Base-by-base conservation (phyloP, 139 green algal genomes). In the Edaphochlamys debaryana region DNA sequence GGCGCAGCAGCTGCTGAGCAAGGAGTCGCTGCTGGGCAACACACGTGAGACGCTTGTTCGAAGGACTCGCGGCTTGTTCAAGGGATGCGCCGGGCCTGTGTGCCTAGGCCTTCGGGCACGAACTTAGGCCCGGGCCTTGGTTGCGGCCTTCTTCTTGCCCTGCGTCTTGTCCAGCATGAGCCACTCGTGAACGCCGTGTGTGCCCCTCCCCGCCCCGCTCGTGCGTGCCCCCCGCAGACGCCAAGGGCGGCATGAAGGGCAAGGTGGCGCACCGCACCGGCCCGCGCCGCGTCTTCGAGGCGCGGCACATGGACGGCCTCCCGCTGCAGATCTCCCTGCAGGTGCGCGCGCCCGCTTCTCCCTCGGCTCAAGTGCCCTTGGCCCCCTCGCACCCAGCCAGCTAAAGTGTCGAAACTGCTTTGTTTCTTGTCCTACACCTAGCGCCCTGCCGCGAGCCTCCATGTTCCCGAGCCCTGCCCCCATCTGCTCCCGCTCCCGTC, bases 201-300 rank as follows among this genome's bases (percentile, higher is more conserved):
- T n/a, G n/a, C n/a, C n/a, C n/a, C n/a, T n/a, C n/a, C n/a, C n/a
- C n/a, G n/a, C n/a, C n/a, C n/a, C n/a, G n/a, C n/a, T n/a, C n/a
- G n/a, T n/a, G n/a, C n/a, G n/a, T n/a, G n/a, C n/a, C n/a, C 36
- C 6, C 34, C 11, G 76, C 50, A 73, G 68, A 85, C 19, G 52
- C 63, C 79, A 87, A 90, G 86, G 76, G 81, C 54, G 76, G 75
- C 13, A 50, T 90, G 27, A 90, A 90, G 75, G 67, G 66, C 23
- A 76, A 68, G 37, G 36, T 38, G 11, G 67, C 66, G 3, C 76
- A 78, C 67, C 85, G 82, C 69, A 87, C 69, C 32, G 86, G 86
- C 0, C 79, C 80, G 19, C 32, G 75, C 8, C 69, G 68, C 8
- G 50, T 50, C 0, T 62, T 84, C 2, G 69, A 85, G 50, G 60